Evolutionary conservation across 2,329 filamentous ascomycete genomes (phyloP), one percentile per base, ranked within the genome.

Genomic region (Colletotrichum lindemuthianum): DNA sequence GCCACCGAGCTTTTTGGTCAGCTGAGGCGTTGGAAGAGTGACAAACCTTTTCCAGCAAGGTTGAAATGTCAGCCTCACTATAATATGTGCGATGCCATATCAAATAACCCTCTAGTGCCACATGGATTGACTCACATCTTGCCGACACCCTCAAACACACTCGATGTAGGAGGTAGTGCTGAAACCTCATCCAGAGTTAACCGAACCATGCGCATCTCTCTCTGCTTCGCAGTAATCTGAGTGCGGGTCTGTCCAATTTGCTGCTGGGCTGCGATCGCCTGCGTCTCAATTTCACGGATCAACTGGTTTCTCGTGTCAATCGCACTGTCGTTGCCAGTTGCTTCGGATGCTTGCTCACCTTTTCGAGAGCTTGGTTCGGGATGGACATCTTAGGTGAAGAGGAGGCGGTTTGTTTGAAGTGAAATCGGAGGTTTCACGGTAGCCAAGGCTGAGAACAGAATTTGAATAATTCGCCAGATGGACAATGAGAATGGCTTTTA

Each of bases 91-190:
- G 2, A n/a, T 16, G n/a, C n/a, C 48, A 57, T 44, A 15, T 50
- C 45, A 12, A 33, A 24, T 24, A 24, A 24, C 24, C 4, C 24
- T 45, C 40, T n/a, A 6, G 16, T 13, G 47, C 43, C 55, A 59
- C 15, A 24, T 24, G 15, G 24, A 57, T 40, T 58, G 13, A 79
- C 89, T 72, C 78, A 97, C 96, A 99, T 98, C 81, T 98, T 99
- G 55, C 96, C 96, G 10, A 98, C 91, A 6, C 95, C 95, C 79
- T 98, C 95, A 73, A 98, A 99, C 34, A 97, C 88, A 37, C 90
- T 90, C 0, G 93, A 96, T 51, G 90, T 86, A 15, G 86, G 76
- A 4, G 93, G 90, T 66, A 99, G 79, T 7, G 87, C 85, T n/a
- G 88, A 86, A 53, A 98, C 84, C 78, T 99, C 96, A 68, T 86